Evolutionary conservation across 192 early-diverging fungal species (phyloP), one percentile per base, ranked within the genome.

Genomic region (Spizellomyces sp.): DNA sequence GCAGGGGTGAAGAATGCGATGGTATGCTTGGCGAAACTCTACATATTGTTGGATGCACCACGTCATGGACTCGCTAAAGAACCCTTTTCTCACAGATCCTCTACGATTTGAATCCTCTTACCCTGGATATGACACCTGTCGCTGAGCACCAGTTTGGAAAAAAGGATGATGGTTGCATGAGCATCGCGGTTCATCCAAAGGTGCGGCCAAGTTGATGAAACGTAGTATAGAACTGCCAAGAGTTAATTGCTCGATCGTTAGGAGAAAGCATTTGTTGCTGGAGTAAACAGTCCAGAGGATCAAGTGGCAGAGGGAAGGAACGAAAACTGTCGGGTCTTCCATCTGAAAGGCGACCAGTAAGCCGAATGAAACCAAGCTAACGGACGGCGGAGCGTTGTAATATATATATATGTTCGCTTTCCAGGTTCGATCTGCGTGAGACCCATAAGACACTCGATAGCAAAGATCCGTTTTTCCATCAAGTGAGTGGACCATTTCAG

Each of bases 1-100:
- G 88, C 90, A 0, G 95, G 95, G 17, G 89, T 98, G 27, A 92
- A 91, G 64, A 98, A 98, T 78, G 92, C 91, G 64, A 78, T 96
- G 71, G 93, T 94, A 87, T 74, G 83, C 52, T 60, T 67, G 27
- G 22, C 43, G 42, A 36, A 54, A 54, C 50, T 12, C 50, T 4
- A 54, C 17, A 36, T 41, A 7, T 42, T 43, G 17, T 59, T 68
- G 21, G 21, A 59, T 45, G 77, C 21, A 42, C 54, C 27, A 36
- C 27, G 27, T 36, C 27, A 36, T 3, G 27, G 3, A 36, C 27
- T 2, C 27, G 27, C 50, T n/a, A 54, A 19, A 54, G 50, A 2
- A 19, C 50, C 12, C 2, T 12, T 15, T 48, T 65, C 64, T 48
- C n/a, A 65, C 59, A 83, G 81, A 70, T 75, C 42, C 43, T 83